These are phyloP conservation scores for Candida gorgasii DNA, from an alignment of 805 yeast genomes.

Conservation along the genomic window DNA sequence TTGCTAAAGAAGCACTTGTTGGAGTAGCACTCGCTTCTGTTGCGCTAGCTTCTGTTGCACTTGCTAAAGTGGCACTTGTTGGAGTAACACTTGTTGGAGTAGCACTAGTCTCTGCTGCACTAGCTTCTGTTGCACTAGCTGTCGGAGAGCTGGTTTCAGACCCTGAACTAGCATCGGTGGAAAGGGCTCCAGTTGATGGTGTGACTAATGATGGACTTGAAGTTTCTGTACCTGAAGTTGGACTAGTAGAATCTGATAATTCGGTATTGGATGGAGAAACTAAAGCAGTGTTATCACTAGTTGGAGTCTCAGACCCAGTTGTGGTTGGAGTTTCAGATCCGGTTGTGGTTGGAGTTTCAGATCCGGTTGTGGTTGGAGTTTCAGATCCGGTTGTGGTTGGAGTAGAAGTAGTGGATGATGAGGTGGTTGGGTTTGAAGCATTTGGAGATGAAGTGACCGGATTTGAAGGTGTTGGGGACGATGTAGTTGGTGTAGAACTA, in stretches of 20 bases:
- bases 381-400: background rate
- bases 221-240: background rate
- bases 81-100: conserved; percentile 4
- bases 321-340: background rate
- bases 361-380: conserved; percentile 6
- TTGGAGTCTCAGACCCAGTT: conserved; percentile 1
- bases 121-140: background rate
- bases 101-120: conserved; percentile 3
- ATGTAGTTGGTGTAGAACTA: background rate
- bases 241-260: background rate
- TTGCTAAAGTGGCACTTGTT: background rate
- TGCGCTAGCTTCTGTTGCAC: background rate
- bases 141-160: background rate
- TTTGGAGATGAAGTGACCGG: too few species aligned
- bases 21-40: conserved; percentile 1
- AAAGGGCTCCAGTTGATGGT: conserved; percentile 8
- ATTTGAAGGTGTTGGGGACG: too few species aligned
- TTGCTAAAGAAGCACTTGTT: background rate
- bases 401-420: background rate
- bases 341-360: conserved; percentile 5
- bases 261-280: background rate
- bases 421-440: too few species aligned
- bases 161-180: conserved; percentile 1
- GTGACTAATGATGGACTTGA: conserved; percentile 2
- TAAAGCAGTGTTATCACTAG: conserved; percentile 2